phyloP scores from a whole-genome alignment of 2,329 filamentous ascomycete species.

The Xylaria sp. region DNA sequence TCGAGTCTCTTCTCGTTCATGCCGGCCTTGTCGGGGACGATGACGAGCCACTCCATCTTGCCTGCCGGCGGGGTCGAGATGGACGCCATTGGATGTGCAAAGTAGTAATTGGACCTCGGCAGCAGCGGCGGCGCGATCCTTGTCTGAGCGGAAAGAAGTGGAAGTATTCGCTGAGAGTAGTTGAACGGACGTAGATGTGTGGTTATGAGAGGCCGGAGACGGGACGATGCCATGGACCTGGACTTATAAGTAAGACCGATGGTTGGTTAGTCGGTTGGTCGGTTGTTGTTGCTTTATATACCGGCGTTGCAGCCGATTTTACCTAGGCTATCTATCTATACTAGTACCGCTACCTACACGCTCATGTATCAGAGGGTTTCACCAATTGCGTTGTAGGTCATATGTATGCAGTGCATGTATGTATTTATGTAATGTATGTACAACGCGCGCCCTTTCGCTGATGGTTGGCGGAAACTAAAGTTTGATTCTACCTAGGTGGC shows the following conservation, averaged over 20 bases:
- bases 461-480: slow-evolving; percentile 9
- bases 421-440: not conserved
- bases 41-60: slow-evolving; percentile 67
- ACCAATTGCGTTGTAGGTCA: not conserved
- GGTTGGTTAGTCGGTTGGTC: not conserved
- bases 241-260: slow-evolving; percentile 7
- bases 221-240: slow-evolving; percentile 30
- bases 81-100: slow-evolving; percentile 42
- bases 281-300: not conserved
- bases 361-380: not conserved
- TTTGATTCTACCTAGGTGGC: not conserved
- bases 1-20: slow-evolving; percentile 70
- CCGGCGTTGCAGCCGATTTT: not conserved
- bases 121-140: not conserved
- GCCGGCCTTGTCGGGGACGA: slow-evolving; percentile 74
- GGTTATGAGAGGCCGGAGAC: slow-evolving; percentile 16
- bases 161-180: not conserved
- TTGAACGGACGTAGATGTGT: slow-evolving; percentile 5
- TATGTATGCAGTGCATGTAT: not conserved
- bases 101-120: slow-evolving; percentile 11
- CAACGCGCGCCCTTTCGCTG: slow-evolving; percentile 15
- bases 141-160: slow-evolving; percentile 5
- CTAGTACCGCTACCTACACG: not conserved
- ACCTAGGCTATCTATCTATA: not conserved
- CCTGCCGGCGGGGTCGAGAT: slow-evolving; percentile 41